Evolutionary conservation across 495 filamentous ascomycete genomes (phyloP).

Genomic region (Tuber indicum): DNA sequence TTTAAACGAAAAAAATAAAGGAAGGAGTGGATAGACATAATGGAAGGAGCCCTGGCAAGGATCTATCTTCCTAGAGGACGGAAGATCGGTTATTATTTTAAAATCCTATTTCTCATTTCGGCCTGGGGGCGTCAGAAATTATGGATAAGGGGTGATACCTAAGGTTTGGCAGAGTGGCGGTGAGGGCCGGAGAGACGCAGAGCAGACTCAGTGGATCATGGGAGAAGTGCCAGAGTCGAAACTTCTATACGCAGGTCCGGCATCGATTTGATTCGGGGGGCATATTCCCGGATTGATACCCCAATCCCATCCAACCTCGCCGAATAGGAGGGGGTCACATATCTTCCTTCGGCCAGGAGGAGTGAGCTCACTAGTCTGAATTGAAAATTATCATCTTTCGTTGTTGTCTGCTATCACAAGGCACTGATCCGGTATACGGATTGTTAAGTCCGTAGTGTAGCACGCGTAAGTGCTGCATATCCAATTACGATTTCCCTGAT

Average conservation of each 20-base stretch:
- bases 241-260: background rate
- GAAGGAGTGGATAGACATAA: conserved; percentile 26
- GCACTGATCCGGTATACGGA: conserved; percentile 8
- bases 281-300: background rate
- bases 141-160: background rate
- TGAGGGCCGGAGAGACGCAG: background rate
- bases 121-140: conserved; percentile 21
- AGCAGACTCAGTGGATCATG: conserved; percentile 2
- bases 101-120: conserved; percentile 28
- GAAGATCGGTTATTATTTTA: conserved; percentile 24
- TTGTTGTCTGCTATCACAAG: conserved; percentile 16
- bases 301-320: background rate
- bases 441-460: conserved; percentile 14
- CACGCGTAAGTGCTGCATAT: conserved; percentile 30
- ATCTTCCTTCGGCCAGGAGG: background rate
- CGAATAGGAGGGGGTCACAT: background rate
- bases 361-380: background rate
- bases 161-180: background rate
- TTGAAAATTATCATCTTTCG: background rate
- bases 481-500: conserved; percentile 27
- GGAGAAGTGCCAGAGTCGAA: background rate
- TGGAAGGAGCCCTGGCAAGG: conserved; percentile 27
- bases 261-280: background rate
- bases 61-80: conserved; percentile 19
- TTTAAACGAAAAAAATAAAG: conserved; percentile 3